Conservation (phyloP, 2,329 filamentous ascomycete species). For the Pseudogymnoascus sp. region DNA sequence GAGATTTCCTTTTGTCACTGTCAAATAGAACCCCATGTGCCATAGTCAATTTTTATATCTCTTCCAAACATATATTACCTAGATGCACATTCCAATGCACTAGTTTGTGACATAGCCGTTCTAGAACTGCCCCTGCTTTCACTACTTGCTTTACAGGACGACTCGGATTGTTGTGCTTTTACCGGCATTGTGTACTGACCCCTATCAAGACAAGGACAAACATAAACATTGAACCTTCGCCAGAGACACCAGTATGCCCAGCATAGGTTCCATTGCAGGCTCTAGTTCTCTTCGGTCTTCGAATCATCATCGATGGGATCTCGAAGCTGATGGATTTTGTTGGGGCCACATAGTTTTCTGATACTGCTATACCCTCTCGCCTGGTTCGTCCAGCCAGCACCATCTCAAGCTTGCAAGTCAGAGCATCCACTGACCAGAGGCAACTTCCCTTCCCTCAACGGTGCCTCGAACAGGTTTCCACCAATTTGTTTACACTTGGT, state of each 20-base stretch:
- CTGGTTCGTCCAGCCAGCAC: not conserved
- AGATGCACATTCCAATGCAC: not conserved
- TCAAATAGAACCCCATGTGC: slow-evolving; percentile 11
- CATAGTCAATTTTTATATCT: slow-evolving; percentile 10
- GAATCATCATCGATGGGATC: not conserved
- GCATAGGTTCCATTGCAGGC: not conserved
- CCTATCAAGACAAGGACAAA: not conserved
- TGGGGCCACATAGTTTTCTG: not conserved
- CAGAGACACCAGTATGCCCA: not conserved
- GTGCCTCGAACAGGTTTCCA: not conserved
- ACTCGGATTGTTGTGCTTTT: not conserved
- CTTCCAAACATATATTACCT: slow-evolving; percentile 3
- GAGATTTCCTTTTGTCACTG: slow-evolving; percentile 10
- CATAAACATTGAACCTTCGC: not conserved
- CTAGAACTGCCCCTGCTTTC: not conserved
- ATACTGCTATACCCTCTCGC: not conserved
- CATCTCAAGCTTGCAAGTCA: not conserved
- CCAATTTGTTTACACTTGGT: not conserved
- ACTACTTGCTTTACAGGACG: not conserved
- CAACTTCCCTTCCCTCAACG: not conserved
- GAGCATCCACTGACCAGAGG: not conserved
- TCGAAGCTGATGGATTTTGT: not conserved
- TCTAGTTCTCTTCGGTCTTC: not conserved
- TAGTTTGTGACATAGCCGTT: not conserved
- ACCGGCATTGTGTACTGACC: too few relatives aligned